Evolutionary conservation across 306 rosid genomes (phyloP).

Genomic region (Fragaria nilgerrensis): DNA sequence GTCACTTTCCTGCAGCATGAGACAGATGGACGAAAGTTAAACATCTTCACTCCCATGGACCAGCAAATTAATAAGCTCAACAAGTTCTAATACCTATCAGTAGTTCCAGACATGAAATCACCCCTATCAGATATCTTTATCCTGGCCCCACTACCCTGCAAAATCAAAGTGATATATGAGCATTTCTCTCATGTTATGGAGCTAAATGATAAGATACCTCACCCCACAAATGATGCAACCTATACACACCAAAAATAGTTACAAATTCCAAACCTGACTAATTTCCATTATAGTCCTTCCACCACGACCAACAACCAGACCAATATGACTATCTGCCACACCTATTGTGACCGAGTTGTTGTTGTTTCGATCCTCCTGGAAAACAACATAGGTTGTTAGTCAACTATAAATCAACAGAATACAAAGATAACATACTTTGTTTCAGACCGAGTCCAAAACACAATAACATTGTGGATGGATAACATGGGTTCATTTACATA

Average conservation of each 20-base stretch:
- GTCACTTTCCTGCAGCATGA: conserved; percentile 82
- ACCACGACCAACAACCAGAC: conserved; percentile 97
- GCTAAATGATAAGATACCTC: conserved; percentile 11
- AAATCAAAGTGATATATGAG: conserved; percentile 29
- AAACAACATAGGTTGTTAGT: conserved; percentile 23
- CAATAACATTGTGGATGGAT: not conserved
- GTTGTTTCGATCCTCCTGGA: conserved; percentile 75
- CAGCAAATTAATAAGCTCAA: conserved; percentile 8
- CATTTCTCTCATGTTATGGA: conserved; percentile 4
- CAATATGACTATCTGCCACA: conserved; percentile 81
- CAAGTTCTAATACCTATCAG: conserved; percentile 61
- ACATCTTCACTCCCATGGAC: not conserved
- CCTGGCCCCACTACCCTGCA: conserved; percentile 93
- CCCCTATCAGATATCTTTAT: conserved; percentile 99
- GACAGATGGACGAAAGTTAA: not conserved
- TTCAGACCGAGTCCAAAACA: not conserved
- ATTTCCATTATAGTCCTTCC: conserved; percentile 93
- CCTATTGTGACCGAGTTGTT: conserved; percentile 89
- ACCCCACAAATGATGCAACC: not conserved
- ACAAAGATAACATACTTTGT: not conserved
- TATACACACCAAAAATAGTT: not conserved
- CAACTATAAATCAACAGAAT: not conserved
- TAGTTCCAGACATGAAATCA: conserved; percentile 93
- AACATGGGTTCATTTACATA: not conserved
- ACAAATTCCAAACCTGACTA: conserved; percentile 68